Conservation (phyloP, 495 filamentous ascomycete genomes). For the Daldinia vernicosa region DNA sequence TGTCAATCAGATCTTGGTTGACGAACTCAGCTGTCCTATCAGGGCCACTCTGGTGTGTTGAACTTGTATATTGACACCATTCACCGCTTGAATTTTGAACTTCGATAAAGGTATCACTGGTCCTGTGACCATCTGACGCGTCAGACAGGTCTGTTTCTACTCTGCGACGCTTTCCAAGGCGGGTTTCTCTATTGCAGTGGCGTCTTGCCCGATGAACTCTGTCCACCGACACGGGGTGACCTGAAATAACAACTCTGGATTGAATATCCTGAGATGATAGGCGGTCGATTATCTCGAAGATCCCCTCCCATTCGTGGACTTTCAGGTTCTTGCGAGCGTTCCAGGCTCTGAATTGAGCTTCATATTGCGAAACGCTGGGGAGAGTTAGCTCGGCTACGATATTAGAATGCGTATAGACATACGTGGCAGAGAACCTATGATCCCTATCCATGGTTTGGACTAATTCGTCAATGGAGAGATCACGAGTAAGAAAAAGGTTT, state of each 20-base stretch:
- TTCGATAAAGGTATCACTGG: constrained; percentile 17
- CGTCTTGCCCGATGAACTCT: constrained; percentile 27
- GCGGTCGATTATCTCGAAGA: constrained; percentile 25
- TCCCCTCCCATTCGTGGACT: constrained; percentile 28
- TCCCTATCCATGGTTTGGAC: constrained; percentile 21
- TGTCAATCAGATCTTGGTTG: background rate
- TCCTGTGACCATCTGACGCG: background rate
- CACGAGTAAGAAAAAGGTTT: constrained; percentile 21
- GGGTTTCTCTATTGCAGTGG: background rate
- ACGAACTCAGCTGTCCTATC: background rate
- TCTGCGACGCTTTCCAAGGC: constrained; percentile 9
- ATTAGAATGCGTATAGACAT: background rate
- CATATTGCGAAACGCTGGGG: constrained; percentile 26
- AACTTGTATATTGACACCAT: constrained; percentile 12
- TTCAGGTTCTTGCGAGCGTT: constrained; percentile 38
- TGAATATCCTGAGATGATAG: background rate
- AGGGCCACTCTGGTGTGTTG: background rate
- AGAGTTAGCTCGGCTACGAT: background rate
- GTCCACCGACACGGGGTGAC: constrained; percentile 9
- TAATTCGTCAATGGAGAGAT: constrained; percentile 17
- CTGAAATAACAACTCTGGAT: constrained; percentile 32
- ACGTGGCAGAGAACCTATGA: constrained; percentile 37
- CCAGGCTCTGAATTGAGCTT: constrained; percentile 31
- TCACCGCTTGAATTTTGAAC: constrained; percentile 2
- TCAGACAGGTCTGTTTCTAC: background rate